A percentile compares a stretch with the other conserved stretches of the same genome.
Evolutionary conservation across 1,284 basidiomycete genomes (phyloP).

Genomic region (Austroboletus rostrupii): DNA sequence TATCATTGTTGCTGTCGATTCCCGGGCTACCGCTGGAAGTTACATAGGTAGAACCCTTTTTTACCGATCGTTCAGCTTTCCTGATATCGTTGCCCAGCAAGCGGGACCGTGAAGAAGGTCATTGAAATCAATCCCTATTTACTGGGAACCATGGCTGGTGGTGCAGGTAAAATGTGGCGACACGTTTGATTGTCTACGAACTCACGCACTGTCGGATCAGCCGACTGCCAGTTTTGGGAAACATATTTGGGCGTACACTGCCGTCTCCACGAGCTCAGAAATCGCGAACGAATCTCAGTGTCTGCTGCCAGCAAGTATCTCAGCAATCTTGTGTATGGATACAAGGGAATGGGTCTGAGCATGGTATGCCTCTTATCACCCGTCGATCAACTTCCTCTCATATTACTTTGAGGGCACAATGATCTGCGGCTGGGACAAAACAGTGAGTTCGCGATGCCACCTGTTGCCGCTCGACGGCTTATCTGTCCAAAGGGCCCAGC

Average conservation of each 20-base stretch:
- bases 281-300: constrained; percentile 96
- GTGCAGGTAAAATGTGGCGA: constrained; percentile 66
- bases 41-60: constrained; percentile 77
- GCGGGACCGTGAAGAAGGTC: constrained; percentile 96
- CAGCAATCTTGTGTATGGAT: constrained; percentile 95
- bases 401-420: constrained; percentile 78
- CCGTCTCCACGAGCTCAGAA: constrained; percentile 93
- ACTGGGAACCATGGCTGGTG: constrained; percentile 98
- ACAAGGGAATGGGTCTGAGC: constrained; percentile 98
- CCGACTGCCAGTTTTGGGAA: constrained; percentile 96
- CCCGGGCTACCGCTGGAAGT: constrained; percentile 93
- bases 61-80: not conserved
- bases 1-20: constrained; percentile 97
- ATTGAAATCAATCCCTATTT: constrained; percentile 99
- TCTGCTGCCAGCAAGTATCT: constrained; percentile 98
- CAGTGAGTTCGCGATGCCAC: constrained; percentile 46
- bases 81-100: constrained; percentile 50
- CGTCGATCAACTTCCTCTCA: constrained; percentile 4
- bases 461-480: constrained; percentile 1
- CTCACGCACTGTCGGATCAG: constrained; percentile 35
- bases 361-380: constrained; percentile 63
- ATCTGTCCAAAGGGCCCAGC: constrained; percentile 70
- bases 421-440: constrained; percentile 99
- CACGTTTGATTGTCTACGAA: constrained; percentile 7
- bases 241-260: constrained; percentile 99